Evolutionary conservation across 169 alveolate genomes (phyloP).

Genomic region (Eimeria falciformis): DNA sequence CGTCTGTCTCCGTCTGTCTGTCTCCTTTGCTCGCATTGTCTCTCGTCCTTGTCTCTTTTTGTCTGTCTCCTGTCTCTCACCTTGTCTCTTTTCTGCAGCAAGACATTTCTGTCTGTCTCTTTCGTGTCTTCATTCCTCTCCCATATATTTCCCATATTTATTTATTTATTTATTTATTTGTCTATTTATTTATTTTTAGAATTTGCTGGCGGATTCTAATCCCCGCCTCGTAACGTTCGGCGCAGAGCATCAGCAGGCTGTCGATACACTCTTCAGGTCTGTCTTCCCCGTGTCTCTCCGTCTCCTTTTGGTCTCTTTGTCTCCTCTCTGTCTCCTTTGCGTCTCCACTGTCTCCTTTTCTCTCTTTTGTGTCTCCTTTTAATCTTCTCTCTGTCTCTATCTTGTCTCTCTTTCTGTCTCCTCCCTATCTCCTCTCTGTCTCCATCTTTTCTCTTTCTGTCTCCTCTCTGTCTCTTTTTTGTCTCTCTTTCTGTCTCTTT

Average conservation of each 20-base stretch:
- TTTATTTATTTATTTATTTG: background rate
- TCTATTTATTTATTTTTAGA: background rate
- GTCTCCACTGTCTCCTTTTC: too few relatives aligned
- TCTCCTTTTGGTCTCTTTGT: conserved; percentile 3
- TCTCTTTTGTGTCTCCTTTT: too few relatives aligned
- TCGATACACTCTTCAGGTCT: conserved; percentile 58
- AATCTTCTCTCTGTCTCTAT: too few relatives aligned
- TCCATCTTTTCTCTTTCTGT: background rate
- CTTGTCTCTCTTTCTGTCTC: too few relatives aligned
- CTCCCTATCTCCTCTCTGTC: background rate
- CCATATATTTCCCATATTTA: background rate
- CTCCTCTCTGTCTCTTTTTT: background rate
- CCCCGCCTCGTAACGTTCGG: conserved; percentile 69
- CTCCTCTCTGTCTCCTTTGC: background rate
- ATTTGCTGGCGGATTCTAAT: conserved; percentile 54
- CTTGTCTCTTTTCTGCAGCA: background rate
- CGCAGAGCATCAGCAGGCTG: conserved; percentile 69
- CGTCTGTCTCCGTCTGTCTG: background rate
- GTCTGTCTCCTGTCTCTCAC: background rate
- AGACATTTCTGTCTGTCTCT: background rate
- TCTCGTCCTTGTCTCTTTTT: background rate
- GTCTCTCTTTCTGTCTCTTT: background rate
- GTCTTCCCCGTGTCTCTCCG: conserved; percentile 31
- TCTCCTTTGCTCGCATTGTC: background rate
- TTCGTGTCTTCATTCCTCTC: background rate